Base-by-base conservation (phyloP, 306 rosid genomes). In the Bauhinia variegata region DNA sequence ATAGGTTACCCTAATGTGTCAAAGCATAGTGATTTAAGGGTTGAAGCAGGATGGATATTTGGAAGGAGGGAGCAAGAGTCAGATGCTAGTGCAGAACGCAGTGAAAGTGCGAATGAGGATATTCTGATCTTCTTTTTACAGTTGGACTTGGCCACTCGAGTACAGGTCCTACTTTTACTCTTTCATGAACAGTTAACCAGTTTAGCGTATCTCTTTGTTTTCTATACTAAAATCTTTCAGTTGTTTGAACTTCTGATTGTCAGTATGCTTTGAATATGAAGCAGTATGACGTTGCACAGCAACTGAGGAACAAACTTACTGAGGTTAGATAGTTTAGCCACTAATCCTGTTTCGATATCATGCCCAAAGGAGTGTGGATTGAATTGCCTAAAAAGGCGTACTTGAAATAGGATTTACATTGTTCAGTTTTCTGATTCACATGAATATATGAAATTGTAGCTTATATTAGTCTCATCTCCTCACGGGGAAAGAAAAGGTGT, bases 101-200 rank as follows among this genome's bases (percentile, higher is more conserved):
- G 98, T 48, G 96, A 89, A 78, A 89, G 82, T 67, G 91, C 96
- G 49, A 89, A 87, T 78, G 95, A 92, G 76, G 89, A 83, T 83
- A 84, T 92, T 32, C 83, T 92, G 86, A 67, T 89, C 74, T 89
- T 92, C 86, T 89, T 89, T 71, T 92, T 92, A 73, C 96, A 84
- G 80, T 65, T 89, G 7, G 98, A 92, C 79, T 80, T 89, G 63
- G 96, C 93, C 44, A 92, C 98, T 48, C 81, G 98, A 75, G 98
- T 89, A 17, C 98, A 89, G 96, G 98, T 92, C 34, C 57, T 9
- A 44, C 52, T 37, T 36, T 58, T 38, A 5, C 54, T 10, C 4
- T 54, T 46, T 38, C 52, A 14, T 60, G 49, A 6, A 53, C 16
- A 17, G 48, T 37, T 53, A 39, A 39, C 47, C 63, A 63, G 39